Conservation (phyloP, 1,284 basidiomycete genomes). For the Phenoliferia sp. region DNA sequence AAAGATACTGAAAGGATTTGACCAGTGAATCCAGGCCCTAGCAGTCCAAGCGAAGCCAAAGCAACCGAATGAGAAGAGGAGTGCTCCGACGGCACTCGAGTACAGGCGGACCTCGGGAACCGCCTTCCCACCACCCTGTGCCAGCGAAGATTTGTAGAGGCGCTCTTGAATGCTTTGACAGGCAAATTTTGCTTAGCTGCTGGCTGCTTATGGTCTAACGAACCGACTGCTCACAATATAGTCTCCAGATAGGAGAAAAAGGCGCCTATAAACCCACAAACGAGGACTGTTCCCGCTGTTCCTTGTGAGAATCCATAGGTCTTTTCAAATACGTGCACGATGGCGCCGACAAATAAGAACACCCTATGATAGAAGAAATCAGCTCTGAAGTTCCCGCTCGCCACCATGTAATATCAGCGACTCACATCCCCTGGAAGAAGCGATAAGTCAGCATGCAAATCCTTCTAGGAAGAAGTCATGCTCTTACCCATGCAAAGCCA, state of each 20-base stretch:
- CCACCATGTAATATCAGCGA: no score
- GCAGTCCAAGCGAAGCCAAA: slow-evolving; percentile 42
- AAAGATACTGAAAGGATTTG: neutral
- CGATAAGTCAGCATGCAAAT: neutral
- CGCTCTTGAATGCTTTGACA: slow-evolving; percentile 15
- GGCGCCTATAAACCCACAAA: slow-evolving; percentile 53
- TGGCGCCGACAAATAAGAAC: slow-evolving; percentile 30
- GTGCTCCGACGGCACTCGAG: slow-evolving; percentile 40
- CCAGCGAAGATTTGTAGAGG: slow-evolving; percentile 29
- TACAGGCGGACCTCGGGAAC: slow-evolving; percentile 49
- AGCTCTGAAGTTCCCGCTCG: no score
- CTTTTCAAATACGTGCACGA: slow-evolving; percentile 34
- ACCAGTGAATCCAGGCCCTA: slow-evolving; percentile 10
- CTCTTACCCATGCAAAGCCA: slow-evolving; percentile 2
- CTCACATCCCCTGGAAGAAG: no score
- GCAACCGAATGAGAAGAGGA: slow-evolving; percentile 40
- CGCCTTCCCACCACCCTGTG: slow-evolving; percentile 40
- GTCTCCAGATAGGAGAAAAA: slow-evolving; percentile 61
- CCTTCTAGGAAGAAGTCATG: neutral
- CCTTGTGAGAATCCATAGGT: slow-evolving; percentile 23
- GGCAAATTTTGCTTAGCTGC: neutral
- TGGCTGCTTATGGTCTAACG: slow-evolving; percentile 1
- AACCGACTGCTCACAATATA: slow-evolving; percentile 42
- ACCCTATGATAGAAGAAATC: slow-evolving; percentile 32
- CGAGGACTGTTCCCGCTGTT: slow-evolving; percentile 27